phyloP scores from a whole-genome alignment of 371 early-diverging fungal genomes.

The Massospora cicadina region DNA sequence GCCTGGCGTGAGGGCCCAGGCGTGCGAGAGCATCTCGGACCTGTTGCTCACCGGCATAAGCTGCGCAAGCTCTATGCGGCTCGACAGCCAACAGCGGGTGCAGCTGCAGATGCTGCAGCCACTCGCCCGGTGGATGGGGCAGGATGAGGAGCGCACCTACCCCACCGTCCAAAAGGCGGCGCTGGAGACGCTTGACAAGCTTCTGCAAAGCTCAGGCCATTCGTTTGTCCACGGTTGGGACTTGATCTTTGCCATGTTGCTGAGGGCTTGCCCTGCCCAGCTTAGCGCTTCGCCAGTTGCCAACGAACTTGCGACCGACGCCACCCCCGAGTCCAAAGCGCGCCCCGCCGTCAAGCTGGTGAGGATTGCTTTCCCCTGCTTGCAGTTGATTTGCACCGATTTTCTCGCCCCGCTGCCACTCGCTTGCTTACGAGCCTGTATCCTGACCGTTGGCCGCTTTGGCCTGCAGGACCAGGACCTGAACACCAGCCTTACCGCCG shows the following conservation, averaged over 20 bases:
- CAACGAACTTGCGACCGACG: not conserved
- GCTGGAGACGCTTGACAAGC: conserved; percentile 71
- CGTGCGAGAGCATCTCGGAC: conserved; percentile 64
- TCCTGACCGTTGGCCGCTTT: conserved; percentile 64
- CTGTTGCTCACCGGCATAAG: conserved; percentile 55
- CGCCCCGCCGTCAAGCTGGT: conserved; percentile 28
- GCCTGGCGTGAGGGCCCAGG: conserved; percentile 48
- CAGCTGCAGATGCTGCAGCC: conserved; percentile 12
- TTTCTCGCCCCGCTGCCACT: conserved; percentile 67
- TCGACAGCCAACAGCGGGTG: conserved; percentile 10
- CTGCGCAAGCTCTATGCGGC: conserved; percentile 7
- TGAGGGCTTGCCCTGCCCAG: conserved; percentile 26
- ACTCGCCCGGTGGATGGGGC: conserved; percentile 9
- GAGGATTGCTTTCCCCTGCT: conserved; percentile 73
- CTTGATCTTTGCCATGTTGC: conserved; percentile 75
- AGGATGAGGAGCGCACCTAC: conserved; percentile 12
- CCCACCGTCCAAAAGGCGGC: conserved; percentile 66
- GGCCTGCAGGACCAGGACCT: conserved; percentile 75
- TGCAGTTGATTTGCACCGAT: conserved; percentile 92
- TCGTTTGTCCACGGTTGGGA: conserved; percentile 72
- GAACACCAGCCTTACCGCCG: conserved; percentile 84
- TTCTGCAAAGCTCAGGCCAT: conserved; percentile 82
- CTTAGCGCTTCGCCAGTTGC: not conserved
- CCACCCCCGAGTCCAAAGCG: conserved; percentile 3
- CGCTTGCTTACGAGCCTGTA: conserved; percentile 55